A percentile compares a stretch with the other conserved stretches of the same genome.
phyloP scores from a whole-genome alignment of 1,284 basidiomycete genomes.

The Apiotrichum gamsii region DNA sequence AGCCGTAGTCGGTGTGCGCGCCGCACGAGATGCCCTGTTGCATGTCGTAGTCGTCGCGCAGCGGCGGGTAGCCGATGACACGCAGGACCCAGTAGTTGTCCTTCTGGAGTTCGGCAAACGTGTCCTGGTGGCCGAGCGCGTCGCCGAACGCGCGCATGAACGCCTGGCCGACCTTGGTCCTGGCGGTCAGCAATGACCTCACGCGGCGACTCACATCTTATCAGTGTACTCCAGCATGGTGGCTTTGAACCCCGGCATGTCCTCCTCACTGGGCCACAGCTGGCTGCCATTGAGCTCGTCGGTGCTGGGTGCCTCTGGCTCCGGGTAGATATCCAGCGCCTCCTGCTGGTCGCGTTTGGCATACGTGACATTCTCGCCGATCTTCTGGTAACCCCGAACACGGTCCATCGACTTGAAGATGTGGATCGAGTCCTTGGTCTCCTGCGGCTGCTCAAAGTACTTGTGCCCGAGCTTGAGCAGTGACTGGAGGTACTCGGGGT shows the following conservation, averaged over 20 bases:
- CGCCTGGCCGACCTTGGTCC: not conserved
- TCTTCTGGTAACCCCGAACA: conserved; percentile 1
- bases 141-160: not conserved
- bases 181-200: no score
- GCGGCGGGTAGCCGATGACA: not conserved
- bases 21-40: conserved; percentile 14
- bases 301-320: conserved; percentile 8
- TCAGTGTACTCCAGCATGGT: conserved; percentile 24
- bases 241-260: conserved; percentile 14
- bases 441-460: conserved; percentile 14
- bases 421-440: not conserved
- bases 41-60: not conserved
- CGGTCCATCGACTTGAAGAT: conserved; percentile 19
- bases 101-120: not conserved
- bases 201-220: conserved; percentile 16
- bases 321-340: not conserved
- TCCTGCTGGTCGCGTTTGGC: not conserved
- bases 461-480: conserved; percentile 19
- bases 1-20: not conserved
- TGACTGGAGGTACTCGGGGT: conserved; percentile 18
- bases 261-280: conserved; percentile 20
- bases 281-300: conserved; percentile 22
- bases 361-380: not conserved
- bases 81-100: conserved; percentile 6
- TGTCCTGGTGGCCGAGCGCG: not conserved